Evolutionary conservation across 306 rosid genomes (phyloP), one percentile per base, ranked within the genome.

Genomic region (Hippophae gyantsensis): DNA sequence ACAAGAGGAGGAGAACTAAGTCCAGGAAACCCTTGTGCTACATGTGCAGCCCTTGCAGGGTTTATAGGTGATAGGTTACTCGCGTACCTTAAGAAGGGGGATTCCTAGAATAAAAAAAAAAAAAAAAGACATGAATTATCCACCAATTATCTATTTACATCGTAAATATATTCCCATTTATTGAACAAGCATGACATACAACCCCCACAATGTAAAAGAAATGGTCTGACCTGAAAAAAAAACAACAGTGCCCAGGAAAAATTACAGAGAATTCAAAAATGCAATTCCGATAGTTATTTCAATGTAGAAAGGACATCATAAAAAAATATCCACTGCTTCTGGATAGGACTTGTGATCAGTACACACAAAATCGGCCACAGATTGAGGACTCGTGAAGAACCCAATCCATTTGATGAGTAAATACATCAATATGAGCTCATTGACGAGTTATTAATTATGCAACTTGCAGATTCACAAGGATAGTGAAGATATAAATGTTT

Each of bases 1-100:
- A 75, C 84, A 62, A 66, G 69, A 52, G 86, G 86, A 47, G 83
- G 83, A 71, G 81, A 82, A 65, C 14, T 72, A 56, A 80, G 78
- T 61, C 71, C 77, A 43, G 61, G 53, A 51, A 78, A 74, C 41
- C 76, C 72, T 49, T 63, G 79, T 7, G 62, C 63, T 42, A 55
- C 46, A 44, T 54, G 71, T 57, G 67, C 40, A 54, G 75, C 63
- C 69, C 67, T 75, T 73, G 49, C 73, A 43, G 71, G 67, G 68
- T 62, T 60, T 59, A 79, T 69, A 7, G 92, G 85, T 49, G 86
- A 76, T 52, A 87, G 66, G 63, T 72, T 69, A 56, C 52, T 71
- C 9, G 67, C 71, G 56, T 45, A 81, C 11, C 72, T 75, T 8
- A 50, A 42, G 51, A 74, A 68, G 23, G 86, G 79, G 9, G 85